A percentile compares a stretch with the other conserved stretches of the same genome.
These are phyloP conservation scores for Allodekkera sacchari DNA, from an alignment of 805 yeast species.

Conservation along the genomic window DNA sequence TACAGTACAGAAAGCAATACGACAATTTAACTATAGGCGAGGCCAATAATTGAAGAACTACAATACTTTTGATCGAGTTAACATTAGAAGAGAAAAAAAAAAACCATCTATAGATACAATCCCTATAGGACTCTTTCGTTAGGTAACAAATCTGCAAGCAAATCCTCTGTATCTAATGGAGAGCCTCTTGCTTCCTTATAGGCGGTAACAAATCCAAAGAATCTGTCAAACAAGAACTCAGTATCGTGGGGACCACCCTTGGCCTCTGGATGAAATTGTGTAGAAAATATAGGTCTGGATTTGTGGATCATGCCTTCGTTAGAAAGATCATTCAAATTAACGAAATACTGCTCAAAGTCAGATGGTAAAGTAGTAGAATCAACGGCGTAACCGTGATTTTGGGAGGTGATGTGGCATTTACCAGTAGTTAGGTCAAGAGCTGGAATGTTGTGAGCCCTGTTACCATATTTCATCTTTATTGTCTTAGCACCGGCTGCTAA, in stretches of 20 bases:
- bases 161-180: constrained; percentile 33
- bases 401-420: constrained; percentile 95
- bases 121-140: constrained; percentile 50
- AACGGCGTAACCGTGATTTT: constrained; percentile 98
- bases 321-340: constrained; percentile 89
- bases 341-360: constrained; percentile 80
- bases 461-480: constrained; percentile 90
- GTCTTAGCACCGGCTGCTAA: constrained; percentile 94
- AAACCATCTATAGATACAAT: background rate
- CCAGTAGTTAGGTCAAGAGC: constrained; percentile 86
- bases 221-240: constrained; percentile 82
- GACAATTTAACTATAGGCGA: too few relatives aligned
- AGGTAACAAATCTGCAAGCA: constrained; percentile 55
- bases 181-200: constrained; percentile 40
- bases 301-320: constrained; percentile 97
- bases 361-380: constrained; percentile 67
- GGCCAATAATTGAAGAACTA: too few relatives aligned
- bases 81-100: background rate
- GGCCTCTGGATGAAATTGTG: constrained; percentile 99
- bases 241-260: constrained; percentile 98
- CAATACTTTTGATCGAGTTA: background rate
- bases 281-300: constrained; percentile 83
- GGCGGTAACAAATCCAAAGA: constrained; percentile 57
- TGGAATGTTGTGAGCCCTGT: constrained; percentile 98
- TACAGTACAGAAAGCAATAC: too few relatives aligned